Base-by-base conservation (phyloP, 768 basidiomycete genomes). In the Lactarius hatsudake region DNA sequence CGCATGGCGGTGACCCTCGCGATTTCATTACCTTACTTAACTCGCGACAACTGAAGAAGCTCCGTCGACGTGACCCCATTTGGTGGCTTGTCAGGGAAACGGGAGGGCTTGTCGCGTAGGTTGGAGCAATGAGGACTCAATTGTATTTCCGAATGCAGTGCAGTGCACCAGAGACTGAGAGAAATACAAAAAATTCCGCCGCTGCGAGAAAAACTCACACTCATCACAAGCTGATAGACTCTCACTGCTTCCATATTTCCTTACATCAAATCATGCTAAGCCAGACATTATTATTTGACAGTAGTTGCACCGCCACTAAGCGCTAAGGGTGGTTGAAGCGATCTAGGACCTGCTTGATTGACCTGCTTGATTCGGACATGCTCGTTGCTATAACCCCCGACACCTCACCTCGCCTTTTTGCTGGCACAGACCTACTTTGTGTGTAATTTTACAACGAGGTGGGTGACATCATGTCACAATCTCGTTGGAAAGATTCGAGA, bases 311-410 rank as follows among this genome's bases (percentile, higher is more conserved):
- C 2, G 67, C 67, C 67, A 68, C 67, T 5, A 45, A 9, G 62
- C 66, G 66, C 61, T 67, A 53, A 63, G 18, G 17, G 30, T 54
- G 20, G 53, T 15, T 12, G 55, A 53, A 61, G 58, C 59, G 64
- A 65, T 40, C 53, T 48, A 30, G 32, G n/a, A n/a, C n/a, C n/a
- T n/a, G n/a, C n/a, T n/a, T n/a, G n/a, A n/a, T n/a, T n/a, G 48
- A 40, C 30, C 30, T 63, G n/a, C 42, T 61, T 66, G 34, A 66
- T 62, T 56, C 30, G 40, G 66, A 32, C 61, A 34, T 59, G 65
- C 18, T 63, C 51, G 66, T 68, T 68, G 67, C 67, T 68, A 68
- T 68, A 68, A 64, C 51, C 43, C 58, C 59, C 63, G 13, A 65
- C 55, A 57, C 34, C 60, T 66, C 60, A 62, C 40, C 38, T 40